phyloP scores from a whole-genome alignment of 164 flowering plant species.

The Aristolochia californica region DNA sequence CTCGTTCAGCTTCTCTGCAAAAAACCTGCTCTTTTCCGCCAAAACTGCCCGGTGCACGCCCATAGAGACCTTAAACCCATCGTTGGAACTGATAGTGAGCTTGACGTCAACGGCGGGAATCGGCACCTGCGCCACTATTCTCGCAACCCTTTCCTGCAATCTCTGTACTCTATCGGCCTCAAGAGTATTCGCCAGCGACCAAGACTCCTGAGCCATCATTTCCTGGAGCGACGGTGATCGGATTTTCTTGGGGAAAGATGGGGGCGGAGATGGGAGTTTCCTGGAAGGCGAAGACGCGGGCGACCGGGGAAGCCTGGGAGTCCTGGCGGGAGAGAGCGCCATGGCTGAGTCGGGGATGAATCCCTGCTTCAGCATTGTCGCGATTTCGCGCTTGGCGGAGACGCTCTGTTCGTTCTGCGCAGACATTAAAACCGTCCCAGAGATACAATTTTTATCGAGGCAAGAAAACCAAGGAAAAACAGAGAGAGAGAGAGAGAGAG shows the following conservation, averaged over 20 bases:
- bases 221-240: constrained; percentile 54
- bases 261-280: constrained; percentile 18
- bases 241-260: constrained; percentile 9
- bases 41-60: constrained; percentile 66
- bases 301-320: constrained; percentile 8
- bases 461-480: no score
- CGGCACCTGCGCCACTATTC: constrained; percentile 39
- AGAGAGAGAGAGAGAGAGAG: no score
- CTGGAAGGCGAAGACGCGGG: constrained; percentile 21
- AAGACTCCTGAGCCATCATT: constrained; percentile 59
- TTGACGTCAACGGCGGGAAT: constrained; percentile 45
- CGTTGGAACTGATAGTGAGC: constrained; percentile 50
- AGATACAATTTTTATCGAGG: not conserved
- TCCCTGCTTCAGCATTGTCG: constrained; percentile 82
- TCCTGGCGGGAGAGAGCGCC: constrained; percentile 30
- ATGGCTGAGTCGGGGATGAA: constrained; percentile 58
- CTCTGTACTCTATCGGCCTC: constrained; percentile 15
- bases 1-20: constrained; percentile 52
- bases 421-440: constrained; percentile 9
- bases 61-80: constrained; percentile 50
- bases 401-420: constrained; percentile 6
- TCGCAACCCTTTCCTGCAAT: constrained; percentile 32
- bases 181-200: not conserved
- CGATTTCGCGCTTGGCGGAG: constrained; percentile 31
- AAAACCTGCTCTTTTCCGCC: constrained; percentile 53